Percentiles rank a stretch among this genome's conserved stretches.
Conservation (phyloP, 2,329 filamentous ascomycete genomes). For the Hirsutella thompsonii region DNA sequence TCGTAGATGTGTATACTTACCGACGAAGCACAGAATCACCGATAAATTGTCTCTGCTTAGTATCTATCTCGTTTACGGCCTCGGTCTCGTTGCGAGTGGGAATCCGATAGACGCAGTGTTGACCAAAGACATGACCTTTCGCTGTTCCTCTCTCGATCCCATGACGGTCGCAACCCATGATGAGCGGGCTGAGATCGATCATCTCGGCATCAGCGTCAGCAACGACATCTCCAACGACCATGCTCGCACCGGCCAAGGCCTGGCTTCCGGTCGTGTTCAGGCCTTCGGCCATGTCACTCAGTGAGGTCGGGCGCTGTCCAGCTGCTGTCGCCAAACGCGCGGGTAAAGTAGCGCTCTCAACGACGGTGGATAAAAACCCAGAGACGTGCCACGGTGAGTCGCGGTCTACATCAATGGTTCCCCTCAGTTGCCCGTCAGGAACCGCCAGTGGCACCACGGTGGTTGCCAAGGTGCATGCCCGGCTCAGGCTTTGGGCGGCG, state of each 20-base stretch:
- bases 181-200: slow-evolving; percentile 19
- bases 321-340: slow-evolving; percentile 47
- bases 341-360: slow-evolving; percentile 70
- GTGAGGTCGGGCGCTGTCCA: slow-evolving; percentile 27
- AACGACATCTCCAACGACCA: slow-evolving; percentile 38
- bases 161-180: slow-evolving; percentile 9
- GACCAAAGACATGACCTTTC: slow-evolving; percentile 15
- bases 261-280: slow-evolving; percentile 70
- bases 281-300: slow-evolving; percentile 51
- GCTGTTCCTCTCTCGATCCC: slow-evolving; percentile 3
- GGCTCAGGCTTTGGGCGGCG: slow-evolving; percentile 56
- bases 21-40: slow-evolving; percentile 15
- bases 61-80: slow-evolving; percentile 2
- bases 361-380: slow-evolving; percentile 59
- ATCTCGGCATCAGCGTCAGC: slow-evolving; percentile 15
- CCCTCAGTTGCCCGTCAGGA: slow-evolving; percentile 41
- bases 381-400: slow-evolving; percentile 68
- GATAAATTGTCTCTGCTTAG: slow-evolving; percentile 9
- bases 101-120: slow-evolving; percentile 12
- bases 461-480: slow-evolving; percentile 58
- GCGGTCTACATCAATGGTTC: slow-evolving; percentile 45
- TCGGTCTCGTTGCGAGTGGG: slow-evolving; percentile 1
- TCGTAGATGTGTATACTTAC: slow-evolving; percentile 7
- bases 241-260: slow-evolving; percentile 60
- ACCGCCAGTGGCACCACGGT: slow-evolving; percentile 65